Conservation (phyloP, 2,329 filamentous ascomycete genomes). For the Rhinocladiella similis region DNA sequence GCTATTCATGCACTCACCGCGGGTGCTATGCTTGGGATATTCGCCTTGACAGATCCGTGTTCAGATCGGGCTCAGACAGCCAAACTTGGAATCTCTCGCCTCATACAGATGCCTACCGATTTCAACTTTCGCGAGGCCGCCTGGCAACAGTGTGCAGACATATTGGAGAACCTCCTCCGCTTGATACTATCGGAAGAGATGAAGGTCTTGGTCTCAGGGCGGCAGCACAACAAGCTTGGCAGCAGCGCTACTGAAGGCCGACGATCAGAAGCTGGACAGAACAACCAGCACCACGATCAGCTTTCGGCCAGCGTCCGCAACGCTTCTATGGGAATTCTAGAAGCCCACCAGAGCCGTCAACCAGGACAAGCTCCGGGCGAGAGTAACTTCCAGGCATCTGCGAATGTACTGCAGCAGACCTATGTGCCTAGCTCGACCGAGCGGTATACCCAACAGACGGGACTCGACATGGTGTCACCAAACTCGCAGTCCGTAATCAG, state of each 20-base stretch:
- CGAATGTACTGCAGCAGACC: neutral
- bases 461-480: neutral
- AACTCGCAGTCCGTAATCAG: neutral
- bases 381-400: neutral
- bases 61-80: conserved; percentile 43
- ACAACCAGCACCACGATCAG: neutral
- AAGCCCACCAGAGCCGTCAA: no score
- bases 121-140: conserved; percentile 5
- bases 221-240: neutral
- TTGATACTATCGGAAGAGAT: conserved; percentile 14
- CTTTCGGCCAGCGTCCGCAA: neutral
- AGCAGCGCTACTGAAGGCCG: neutral
- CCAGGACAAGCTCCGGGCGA: neutral
- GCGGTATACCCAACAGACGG: neutral
- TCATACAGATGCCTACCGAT: conserved; percentile 8
- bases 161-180: conserved; percentile 11
- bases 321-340: no score
- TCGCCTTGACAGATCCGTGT: conserved; percentile 45
- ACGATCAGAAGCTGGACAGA: neutral
- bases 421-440: neutral
- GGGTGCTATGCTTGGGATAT: conserved; percentile 45
- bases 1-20: conserved; percentile 49
- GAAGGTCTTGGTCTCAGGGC: conserved; percentile 6
- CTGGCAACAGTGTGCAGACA: conserved; percentile 8
- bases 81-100: conserved; percentile 38